Evolutionary conservation across 352 stramenopile genomes (phyloP).

Genomic region (Peronospora belbahrii): DNA sequence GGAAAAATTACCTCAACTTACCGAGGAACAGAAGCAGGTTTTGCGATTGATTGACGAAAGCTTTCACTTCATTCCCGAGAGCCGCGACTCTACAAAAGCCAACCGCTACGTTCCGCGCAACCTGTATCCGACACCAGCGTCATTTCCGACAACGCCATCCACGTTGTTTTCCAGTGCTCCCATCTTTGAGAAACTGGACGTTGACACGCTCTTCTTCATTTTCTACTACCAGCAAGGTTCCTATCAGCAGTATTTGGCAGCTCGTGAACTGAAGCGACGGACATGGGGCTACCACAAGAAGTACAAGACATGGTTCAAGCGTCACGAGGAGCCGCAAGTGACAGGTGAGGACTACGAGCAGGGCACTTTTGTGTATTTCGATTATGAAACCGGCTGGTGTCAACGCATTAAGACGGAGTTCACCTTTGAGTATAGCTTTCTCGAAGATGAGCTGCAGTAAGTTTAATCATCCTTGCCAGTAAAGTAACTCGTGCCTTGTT

Average conservation of each 20-base stretch:
- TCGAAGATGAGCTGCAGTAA: conserved; percentile 89
- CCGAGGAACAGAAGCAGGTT: conserved; percentile 74
- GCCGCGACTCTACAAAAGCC: conserved; percentile 84
- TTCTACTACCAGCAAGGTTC: conserved; percentile 99
- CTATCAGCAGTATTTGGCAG: conserved; percentile 98
- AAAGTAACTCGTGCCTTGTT: conserved; percentile 28
- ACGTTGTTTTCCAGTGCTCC: conserved; percentile 89
- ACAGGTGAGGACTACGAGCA: conserved; percentile 99
- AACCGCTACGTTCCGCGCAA: conserved; percentile 93
- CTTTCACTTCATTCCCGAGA: conserved; percentile 89
- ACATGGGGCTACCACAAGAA: conserved; percentile 99
- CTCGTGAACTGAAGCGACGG: conserved; percentile 96
- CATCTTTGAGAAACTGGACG: conserved; percentile 97
- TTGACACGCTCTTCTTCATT: conserved; percentile 98
- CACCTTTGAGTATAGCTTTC: conserved; percentile 97
- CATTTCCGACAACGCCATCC: conserved; percentile 86
- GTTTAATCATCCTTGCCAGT: conserved; percentile 5
- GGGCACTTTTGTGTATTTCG: conserved; percentile 99
- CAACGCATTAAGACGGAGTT: conserved; percentile 99
- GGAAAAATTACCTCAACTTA: conserved; percentile 47
- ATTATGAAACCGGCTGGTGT: conserved; percentile 98
- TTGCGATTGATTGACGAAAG: conserved; percentile 80
- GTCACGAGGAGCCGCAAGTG: conserved; percentile 92
- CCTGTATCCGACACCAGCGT: conserved; percentile 87
- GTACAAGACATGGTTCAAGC: conserved; percentile 99